A percentile compares a stretch with the other conserved stretches of the same genome.
These are phyloP conservation scores for Talaromyces sp. DNA, from an alignment of 2,329 filamentous ascomycete species.

Conservation along the genomic window DNA sequence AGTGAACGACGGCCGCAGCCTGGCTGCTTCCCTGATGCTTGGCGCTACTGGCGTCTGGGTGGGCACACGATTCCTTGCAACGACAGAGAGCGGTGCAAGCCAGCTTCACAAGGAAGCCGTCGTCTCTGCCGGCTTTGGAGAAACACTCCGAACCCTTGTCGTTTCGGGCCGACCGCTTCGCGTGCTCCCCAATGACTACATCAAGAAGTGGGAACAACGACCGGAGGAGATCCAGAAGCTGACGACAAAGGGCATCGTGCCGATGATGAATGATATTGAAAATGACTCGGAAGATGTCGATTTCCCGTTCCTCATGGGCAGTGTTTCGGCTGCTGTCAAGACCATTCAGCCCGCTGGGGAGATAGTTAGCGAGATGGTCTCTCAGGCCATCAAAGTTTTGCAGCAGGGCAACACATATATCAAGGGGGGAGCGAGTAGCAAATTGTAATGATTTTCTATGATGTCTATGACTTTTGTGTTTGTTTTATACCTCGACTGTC, in stretches of 20 bases:
- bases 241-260: constrained; percentile 71
- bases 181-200: constrained; percentile 77
- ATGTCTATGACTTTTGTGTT: not conserved
- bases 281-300: constrained; percentile 80
- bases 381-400: constrained; percentile 65
- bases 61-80: constrained; percentile 85
- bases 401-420: constrained; percentile 59
- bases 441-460: constrained; percentile 31
- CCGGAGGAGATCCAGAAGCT: constrained; percentile 71
- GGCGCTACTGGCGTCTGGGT: constrained; percentile 91
- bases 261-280: constrained; percentile 77
- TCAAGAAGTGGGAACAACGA: constrained; percentile 71
- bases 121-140: constrained; percentile 70
- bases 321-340: constrained; percentile 74
- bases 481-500: not conserved
- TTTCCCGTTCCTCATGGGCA: constrained; percentile 86
- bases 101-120: constrained; percentile 80
- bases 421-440: constrained; percentile 31
- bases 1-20: constrained; percentile 72
- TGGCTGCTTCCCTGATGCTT: constrained; percentile 80
- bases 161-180: constrained; percentile 76
- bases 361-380: constrained; percentile 90
- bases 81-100: constrained; percentile 73
- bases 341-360: constrained; percentile 74
- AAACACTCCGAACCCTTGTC: constrained; percentile 77